Conservation (phyloP, 2,329 filamentous ascomycete genomes). For the Alternaria metachromatica region DNA sequence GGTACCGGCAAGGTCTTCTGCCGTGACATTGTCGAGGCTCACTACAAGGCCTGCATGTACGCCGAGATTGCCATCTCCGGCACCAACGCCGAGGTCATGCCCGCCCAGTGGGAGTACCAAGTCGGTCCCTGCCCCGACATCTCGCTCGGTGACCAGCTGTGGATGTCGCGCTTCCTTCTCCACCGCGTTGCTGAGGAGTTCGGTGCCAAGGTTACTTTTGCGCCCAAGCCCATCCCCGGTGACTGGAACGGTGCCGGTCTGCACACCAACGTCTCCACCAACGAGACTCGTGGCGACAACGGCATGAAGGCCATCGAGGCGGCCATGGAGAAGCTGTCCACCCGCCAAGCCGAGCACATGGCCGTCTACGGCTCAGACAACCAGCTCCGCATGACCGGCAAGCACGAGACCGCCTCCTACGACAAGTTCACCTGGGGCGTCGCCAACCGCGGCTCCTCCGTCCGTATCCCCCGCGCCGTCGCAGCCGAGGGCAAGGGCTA, state of each 20-base stretch:
- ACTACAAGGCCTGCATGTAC: conserved; percentile 90
- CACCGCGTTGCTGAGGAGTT: conserved; percentile 95
- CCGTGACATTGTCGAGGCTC: conserved; percentile 95
- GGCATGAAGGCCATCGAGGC: conserved; percentile 94
- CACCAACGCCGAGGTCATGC: conserved; percentile 99
- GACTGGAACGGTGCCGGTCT: conserved; percentile 98
- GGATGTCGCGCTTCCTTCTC: conserved; percentile 89
- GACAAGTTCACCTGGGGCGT: conserved; percentile 94
- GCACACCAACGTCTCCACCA: conserved; percentile 92
- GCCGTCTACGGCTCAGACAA: conserved; percentile 96
- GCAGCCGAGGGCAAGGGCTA: conserved; percentile 92
- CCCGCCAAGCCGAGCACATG: conserved; percentile 67
- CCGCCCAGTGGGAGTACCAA: conserved; percentile 97
- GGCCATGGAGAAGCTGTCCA: conserved; percentile 66
- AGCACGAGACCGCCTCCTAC: conserved; percentile 92
- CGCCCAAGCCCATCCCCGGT: conserved; percentile 93
- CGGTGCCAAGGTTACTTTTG: conserved; percentile 91
- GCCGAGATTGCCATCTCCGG: conserved; percentile 92
- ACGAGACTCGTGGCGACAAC: conserved; percentile 85
- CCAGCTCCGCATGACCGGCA: conserved; percentile 88
- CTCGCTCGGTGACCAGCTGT: conserved; percentile 91
- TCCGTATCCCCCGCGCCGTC: conserved; percentile 86
- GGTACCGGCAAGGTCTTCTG: conserved; percentile 96
- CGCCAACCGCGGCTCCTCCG: conserved; percentile 92
- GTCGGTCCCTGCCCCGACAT: conserved; percentile 91